Evolutionary conservation across 108 stramenopile species (phyloP), one percentile per base, ranked within the genome.

Genomic region (Skeletonema marinoi): DNA sequence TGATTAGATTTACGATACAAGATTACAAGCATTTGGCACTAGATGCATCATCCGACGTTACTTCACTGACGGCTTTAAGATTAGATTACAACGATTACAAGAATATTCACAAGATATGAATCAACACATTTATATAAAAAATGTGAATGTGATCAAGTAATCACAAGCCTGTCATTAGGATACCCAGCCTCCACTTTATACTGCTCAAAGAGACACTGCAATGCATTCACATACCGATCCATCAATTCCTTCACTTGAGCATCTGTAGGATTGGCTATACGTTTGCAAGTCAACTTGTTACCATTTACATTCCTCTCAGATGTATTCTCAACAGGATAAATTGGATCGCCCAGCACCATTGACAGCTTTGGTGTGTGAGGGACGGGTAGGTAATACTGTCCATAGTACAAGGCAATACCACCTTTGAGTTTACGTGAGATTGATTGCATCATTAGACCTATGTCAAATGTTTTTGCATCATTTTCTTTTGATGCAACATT

Each of bases 131-230:
- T 36, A 36, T 5, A 6, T 58, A 11, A 10, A 58, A 58, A n/a
- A n/a, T n/a, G n/a, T n/a, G n/a, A n/a, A 58, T 58, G 4, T 36
- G 36, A 41, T 41, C 39, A 64, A 19, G 38, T 64, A 11, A 74
- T 74, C 17, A 51, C 44, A 33, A 74, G 73, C 36, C 4, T 68
- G 19, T 67, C 73, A 50, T 74, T 68, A 17, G 73, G 73, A 68
- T 68, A 74, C 5, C 73, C 73, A 21, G 73, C 73, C 65, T 67
- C 46, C 1, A 50, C 73, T 35, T 74, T 74, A 25, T 74, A 74
- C 66, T 74, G 73, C 44, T 74, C 73, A 68, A 74, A 74, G 11
- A 74, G 66, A 51, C 42, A n/a, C 7, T 68, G 66, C 66, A 68
- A 67, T 33, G 73, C 73, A 51, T 67, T 19, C 16, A 32, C 32